Evolutionary conservation across 352 stramenopile species (phyloP).

Genomic region (Globisporangium sylvaticum): DNA sequence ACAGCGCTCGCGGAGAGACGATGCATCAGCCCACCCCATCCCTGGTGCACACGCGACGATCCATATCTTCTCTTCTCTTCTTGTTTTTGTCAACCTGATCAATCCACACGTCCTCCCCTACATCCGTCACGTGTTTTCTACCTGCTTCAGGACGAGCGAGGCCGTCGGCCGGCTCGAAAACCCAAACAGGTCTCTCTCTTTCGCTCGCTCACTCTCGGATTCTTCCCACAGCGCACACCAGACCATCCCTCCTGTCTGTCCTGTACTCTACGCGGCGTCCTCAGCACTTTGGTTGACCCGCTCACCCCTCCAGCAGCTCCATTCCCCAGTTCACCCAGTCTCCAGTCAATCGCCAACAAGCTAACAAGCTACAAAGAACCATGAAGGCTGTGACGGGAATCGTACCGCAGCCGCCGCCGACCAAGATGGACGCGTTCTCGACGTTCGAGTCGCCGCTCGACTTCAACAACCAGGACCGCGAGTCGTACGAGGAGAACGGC

Average conservation of each 20-base stretch:
- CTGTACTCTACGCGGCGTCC: background rate
- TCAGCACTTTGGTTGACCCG: background rate
- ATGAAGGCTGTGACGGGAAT: background rate
- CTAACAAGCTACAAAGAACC: no score
- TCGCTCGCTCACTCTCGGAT: conserved; percentile 5
- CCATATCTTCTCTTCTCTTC: background rate
- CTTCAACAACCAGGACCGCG: background rate
- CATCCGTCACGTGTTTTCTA: background rate
- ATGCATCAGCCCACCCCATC: background rate
- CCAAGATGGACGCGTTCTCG: background rate
- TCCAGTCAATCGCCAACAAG: background rate
- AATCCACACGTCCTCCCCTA: background rate
- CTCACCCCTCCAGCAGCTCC: background rate
- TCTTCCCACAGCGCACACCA: background rate
- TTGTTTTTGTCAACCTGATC: background rate
- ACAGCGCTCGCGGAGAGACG: background rate
- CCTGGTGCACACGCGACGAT: background rate
- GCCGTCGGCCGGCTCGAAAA: background rate
- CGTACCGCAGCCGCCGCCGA: background rate
- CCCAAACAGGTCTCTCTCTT: background rate
- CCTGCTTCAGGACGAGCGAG: no score
- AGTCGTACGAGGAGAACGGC: conserved; percentile 27
- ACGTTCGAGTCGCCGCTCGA: background rate
- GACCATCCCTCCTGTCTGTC: background rate
- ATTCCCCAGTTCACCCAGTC: background rate